Evolutionary conservation across 495 filamentous ascomycete species (phyloP), one percentile per base, ranked within the genome.

Genomic region (Penicillium alfredii): DNA sequence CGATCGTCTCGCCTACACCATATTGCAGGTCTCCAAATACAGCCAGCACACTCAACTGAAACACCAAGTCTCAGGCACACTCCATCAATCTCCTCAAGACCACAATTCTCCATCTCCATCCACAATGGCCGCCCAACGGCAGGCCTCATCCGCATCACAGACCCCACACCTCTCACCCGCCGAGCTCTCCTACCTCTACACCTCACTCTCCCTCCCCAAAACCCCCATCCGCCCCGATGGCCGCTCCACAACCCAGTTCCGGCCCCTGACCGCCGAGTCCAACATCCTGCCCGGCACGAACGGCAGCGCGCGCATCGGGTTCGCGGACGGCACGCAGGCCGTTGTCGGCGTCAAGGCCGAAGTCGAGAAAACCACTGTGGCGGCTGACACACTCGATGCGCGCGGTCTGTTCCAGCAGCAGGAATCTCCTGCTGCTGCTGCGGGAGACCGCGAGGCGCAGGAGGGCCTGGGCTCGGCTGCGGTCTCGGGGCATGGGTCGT

Each of bases 321-420:
- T 95, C 60, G 84, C 87, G 8, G 92, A 97, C 56, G 93, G 93
- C 27, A 90, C 85, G 2, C 90, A 98, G 62, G 92, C 89, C 5
- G 80, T 97, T 40, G 90, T 94, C 13, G 92, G 92, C 20, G 81
- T 96, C 31, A 97, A 97, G 60, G 87, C 80, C 3, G 90, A 96
- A 59, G 84, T 97, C 5, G 86, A 95, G 64, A 76, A 72, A 59
- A 83, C 80, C 7, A 42, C 50, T 10, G 36, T 62, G 6, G 52
- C 47, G 4, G 47, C 61, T 1, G 60, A 66, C 36, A 58, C 52
- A 9, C 53, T 56, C 36, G 58, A 49, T 35, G 49, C 41, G 39
- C 33, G 53, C 8, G 44, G 42, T 49, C 47, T 50, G 40, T 30
- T 39, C 8, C 44, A 55, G 28, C 45, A 63, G 26, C 40, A 59